Percentiles rank a stretch among this genome's conserved stretches.
Conservation (phyloP, 768 basidiomycete genomes). For the Tephrocybe sp. region DNA sequence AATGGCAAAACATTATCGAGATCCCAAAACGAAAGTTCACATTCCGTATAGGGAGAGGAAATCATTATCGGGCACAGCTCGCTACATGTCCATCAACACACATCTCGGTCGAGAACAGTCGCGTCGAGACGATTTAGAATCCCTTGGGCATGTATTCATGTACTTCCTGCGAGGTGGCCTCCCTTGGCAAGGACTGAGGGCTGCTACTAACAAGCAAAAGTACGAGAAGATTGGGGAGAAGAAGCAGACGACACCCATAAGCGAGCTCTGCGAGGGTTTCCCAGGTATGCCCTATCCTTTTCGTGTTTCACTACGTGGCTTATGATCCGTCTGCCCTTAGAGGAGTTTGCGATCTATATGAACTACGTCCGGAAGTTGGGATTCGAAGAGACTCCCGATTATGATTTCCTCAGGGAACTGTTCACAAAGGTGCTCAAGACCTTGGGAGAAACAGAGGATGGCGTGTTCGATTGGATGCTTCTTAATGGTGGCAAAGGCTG, state of each 20-base stretch:
- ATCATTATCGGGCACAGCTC: slow-evolving; percentile 92
- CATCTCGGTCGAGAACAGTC: slow-evolving; percentile 95
- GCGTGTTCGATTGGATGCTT: slow-evolving; percentile 95
- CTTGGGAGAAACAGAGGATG: slow-evolving; percentile 85
- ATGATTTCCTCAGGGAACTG: slow-evolving; percentile 94
- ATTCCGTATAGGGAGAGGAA: slow-evolving; percentile 99
- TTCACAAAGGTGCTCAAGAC: slow-evolving; percentile 92
- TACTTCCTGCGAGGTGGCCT: slow-evolving; percentile 96
- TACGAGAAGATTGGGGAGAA: slow-evolving; percentile 99
- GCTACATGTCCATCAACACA: slow-evolving; percentile 99
- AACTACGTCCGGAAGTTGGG: slow-evolving; percentile 98
- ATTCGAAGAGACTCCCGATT: slow-evolving; percentile 96
- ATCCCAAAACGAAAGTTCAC: slow-evolving; percentile 96
- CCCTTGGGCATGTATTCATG: slow-evolving; percentile 98
- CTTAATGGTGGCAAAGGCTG: slow-evolving; percentile 94
- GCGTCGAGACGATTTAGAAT: slow-evolving; percentile 93
- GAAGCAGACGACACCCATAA: slow-evolving; percentile 91
- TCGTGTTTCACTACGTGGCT: slow-evolving; percentile 1
- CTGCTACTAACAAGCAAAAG: slow-evolving; percentile 99
- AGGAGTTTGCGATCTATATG: slow-evolving; percentile 98
- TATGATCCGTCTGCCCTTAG: slow-evolving; percentile 49
- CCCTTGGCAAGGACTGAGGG: slow-evolving; percentile 97
- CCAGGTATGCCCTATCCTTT: slow-evolving; percentile 58
- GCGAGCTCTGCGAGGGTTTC: slow-evolving; percentile 94
- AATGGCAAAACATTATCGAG: slow-evolving; percentile 99